These are phyloP conservation scores for Solanum ossicruentum DNA, from an alignment of 257 asterid species.

Conservation along the genomic window DNA sequence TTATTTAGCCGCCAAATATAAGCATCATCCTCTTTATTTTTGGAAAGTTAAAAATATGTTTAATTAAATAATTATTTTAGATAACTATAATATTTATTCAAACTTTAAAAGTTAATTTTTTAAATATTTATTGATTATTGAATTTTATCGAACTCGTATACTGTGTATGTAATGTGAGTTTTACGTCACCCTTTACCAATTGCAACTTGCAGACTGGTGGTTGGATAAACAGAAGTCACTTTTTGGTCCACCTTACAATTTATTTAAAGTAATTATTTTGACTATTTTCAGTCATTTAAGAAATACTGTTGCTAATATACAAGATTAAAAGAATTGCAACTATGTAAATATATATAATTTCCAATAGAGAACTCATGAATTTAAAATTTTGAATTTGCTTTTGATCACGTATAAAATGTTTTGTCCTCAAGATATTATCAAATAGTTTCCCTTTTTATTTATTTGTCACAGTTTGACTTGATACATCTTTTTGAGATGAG, in stretches of 20 bases:
- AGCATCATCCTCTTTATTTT: background rate
- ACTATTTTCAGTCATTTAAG: background rate
- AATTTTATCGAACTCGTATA: background rate
- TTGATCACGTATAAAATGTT: no score
- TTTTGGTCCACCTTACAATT: background rate
- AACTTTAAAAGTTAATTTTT: no score
- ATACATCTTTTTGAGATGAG: no score
- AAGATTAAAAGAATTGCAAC: background rate
- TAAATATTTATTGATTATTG: background rate
- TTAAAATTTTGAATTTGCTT: no score
- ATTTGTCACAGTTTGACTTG: no score
- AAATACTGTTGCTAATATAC: background rate
- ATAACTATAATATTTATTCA: no score
- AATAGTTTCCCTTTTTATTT: no score
- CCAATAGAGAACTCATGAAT: background rate
- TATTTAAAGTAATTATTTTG: background rate
- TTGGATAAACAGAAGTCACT: background rate
- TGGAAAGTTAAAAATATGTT: background rate
- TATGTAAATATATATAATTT: background rate
- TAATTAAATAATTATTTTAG: background rate
- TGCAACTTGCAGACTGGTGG: background rate
- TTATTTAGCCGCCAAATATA: background rate
- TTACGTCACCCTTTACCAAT: background rate
- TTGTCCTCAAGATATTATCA: no score
- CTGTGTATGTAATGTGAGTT: background rate